Percentiles rank a stretch among this genome's conserved stretches.
These are phyloP conservation scores for Paratrypanosoma confusum DNA, from an alignment of 208 protist species.

Conservation along the genomic window DNA sequence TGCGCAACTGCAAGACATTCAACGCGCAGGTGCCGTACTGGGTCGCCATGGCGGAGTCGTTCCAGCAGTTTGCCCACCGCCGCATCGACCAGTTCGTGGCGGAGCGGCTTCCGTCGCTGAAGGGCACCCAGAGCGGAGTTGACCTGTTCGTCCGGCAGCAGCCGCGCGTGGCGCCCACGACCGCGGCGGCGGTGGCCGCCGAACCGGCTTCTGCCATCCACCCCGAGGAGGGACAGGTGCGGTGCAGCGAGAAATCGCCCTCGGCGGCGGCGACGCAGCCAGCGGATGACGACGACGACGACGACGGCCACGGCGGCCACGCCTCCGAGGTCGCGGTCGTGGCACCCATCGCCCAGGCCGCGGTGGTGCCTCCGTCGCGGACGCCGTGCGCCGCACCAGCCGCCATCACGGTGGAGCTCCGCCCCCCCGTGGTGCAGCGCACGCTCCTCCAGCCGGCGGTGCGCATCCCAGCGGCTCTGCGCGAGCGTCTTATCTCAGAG, in stretches of 20 bases:
- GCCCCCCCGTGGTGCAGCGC: slow-evolving; percentile 14
- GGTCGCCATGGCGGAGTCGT: slow-evolving; percentile 52
- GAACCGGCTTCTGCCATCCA: neutral
- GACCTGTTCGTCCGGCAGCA: slow-evolving; percentile 1
- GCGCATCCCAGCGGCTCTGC: slow-evolving; percentile 35
- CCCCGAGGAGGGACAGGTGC: slow-evolving; percentile 1
- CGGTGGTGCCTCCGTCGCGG: neutral
- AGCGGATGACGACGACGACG: neutral
- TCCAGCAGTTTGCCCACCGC: slow-evolving; percentile 62
- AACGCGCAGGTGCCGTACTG: slow-evolving; percentile 52
- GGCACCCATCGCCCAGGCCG: slow-evolving; percentile 6
- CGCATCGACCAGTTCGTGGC: slow-evolving; percentile 73
- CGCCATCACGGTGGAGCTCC: too few species aligned
- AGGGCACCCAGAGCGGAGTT: slow-evolving; percentile 46
- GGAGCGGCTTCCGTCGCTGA: slow-evolving; percentile 31
- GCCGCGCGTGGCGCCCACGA: neutral
- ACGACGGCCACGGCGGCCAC: neutral
- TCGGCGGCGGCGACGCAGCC: neutral
- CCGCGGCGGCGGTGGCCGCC: neutral
- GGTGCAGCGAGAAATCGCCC: neutral
- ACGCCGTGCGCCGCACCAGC: slow-evolving; percentile 1
- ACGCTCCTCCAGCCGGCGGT: slow-evolving; percentile 67
- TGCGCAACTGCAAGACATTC: slow-evolving; percentile 74
- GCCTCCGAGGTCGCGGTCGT: slow-evolving; percentile 5
- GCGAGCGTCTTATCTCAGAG: slow-evolving; percentile 35